Conservation (phyloP, 176 grass and related monocot species). For the Hsuehochloa calcarea region DNA sequence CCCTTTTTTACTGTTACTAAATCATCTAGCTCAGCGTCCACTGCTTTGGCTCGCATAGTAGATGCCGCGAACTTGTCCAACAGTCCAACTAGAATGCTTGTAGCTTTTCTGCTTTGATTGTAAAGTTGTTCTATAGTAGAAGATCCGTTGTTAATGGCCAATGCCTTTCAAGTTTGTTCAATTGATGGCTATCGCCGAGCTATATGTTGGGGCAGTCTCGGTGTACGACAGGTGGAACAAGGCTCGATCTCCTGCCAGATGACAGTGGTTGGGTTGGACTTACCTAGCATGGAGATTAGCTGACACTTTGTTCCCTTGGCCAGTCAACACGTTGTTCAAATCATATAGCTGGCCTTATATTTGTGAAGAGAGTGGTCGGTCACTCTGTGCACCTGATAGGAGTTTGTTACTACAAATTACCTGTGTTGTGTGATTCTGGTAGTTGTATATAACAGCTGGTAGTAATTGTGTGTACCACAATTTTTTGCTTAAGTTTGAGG, state of each 20-base stretch:
- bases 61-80: not conserved
- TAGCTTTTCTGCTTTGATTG: not conserved
- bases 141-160: not conserved
- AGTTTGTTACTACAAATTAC: conserved; percentile 12
- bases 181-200: not conserved
- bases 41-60: not conserved
- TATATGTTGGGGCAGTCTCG: not conserved
- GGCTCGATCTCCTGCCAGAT: not conserved
- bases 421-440: not conserved
- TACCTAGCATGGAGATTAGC: not conserved
- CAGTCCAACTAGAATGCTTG: not conserved
- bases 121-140: not conserved
- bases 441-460: not conserved
- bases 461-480: not conserved
- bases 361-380: not conserved
- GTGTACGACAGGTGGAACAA: not conserved
- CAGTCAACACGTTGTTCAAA: not conserved
- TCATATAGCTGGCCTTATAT: conserved; percentile 6
- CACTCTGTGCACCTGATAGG: not conserved
- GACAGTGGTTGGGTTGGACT: not conserved
- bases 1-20: not conserved
- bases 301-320: not conserved
- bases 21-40: conserved; percentile 2
- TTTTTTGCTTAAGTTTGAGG: not conserved
- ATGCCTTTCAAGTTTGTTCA: not conserved